Base-by-base conservation (phyloP, 2,329 filamentous ascomycete genomes). In the Fusarium burgessii region DNA sequence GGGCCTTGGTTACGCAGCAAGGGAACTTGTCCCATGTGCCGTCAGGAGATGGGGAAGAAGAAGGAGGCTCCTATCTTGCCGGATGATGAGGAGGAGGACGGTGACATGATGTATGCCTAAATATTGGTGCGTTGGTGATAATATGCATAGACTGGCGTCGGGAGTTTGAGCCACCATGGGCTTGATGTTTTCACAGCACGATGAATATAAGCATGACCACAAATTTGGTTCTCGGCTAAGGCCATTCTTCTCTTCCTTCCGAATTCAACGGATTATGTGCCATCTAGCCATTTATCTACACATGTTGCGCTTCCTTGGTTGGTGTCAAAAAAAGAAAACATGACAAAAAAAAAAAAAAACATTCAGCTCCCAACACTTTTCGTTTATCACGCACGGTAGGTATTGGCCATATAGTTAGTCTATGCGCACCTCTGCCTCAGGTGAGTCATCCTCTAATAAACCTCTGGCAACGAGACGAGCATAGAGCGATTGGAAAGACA, bases 1-100 rank as follows among this genome's bases (percentile, higher is more conserved):
- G 87, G 85, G 6, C 89, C 90, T 10, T 92, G 90, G 90, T 77
- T 92, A 77, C 81, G 85, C 77, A 85, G 87, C 74, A 90, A 91
- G 79, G 89, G 89, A 40, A 90, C 84, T 35, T 91, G 89, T 77
- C 89, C 89, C 41, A 82, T 91, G 81, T 91, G 89, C 78, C 81
- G 90, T 65, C 84, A 87, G 77, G 88, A 90, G 74, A 79, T 91
- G 80, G 84, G 82, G 35, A 85, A 86, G 82, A 89, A 88, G 83
- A 82, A 83, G 76, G 81, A 83, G 63, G 77, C 79, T n/a, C 81
- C 82, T 20, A 78, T 82, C 15, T 80, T 81, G 18, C 81, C 84
- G 32, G 84, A 86, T 2, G 84, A 86, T 5, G 82, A 82, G 0
- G 86, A 88, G 20, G 86, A 88, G 25, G 85, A 88, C 42, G 80